Evolutionary conservation across 2,329 filamentous ascomycete species (phyloP), one percentile per base, ranked within the genome.

Genomic region (Tolypocladium endophyticum): DNA sequence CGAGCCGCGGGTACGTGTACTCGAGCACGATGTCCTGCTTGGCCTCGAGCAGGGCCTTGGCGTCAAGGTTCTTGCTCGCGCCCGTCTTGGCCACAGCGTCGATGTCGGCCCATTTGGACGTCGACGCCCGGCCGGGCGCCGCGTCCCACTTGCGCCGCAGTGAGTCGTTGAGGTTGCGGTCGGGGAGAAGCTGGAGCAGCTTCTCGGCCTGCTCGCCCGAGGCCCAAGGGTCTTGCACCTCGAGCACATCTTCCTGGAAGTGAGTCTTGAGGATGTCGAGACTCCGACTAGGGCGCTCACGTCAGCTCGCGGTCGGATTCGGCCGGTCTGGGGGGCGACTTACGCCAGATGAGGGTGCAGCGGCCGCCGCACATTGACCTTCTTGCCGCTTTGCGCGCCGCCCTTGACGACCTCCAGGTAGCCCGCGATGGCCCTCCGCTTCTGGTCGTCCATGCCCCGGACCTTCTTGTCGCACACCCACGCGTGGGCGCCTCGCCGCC

Each of bases 1-100:
- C 94, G 59, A 99, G 88, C 45, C 94, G 88, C 3, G 94, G 94
- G 74, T 99, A 99, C 8, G 94, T 97, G 76, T 99, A 97, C 75
- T 99, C 94, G 36, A 99, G 84, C 4, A 97, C 87, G 62, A 99
- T 89, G 70, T 97, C 94, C 72, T 97, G 92, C 76, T 97, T 97
- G 28, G 92, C 91, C 68, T 97, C 90, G 11, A 88, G 82, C 16
- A 99, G 81, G 2, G 87, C 85, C 63, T 82, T 85, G 0, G 86
- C 74, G 65, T 94, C 87, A n/a, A 96, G 81, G 12, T 81, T 80
- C 68, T 86, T 88, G 70, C 86, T 85, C 35, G 84, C 84, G 39
- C 89, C 88, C 0, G 86, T 84, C 73, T 90, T 90, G 55, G 93
- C 94, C 16, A 96, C 73, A 1, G 85, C 79, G 71, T 97, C 90